Base-by-base conservation (phyloP, 2,329 filamentous ascomycete species). In the Sporothrix schenckii region DNA sequence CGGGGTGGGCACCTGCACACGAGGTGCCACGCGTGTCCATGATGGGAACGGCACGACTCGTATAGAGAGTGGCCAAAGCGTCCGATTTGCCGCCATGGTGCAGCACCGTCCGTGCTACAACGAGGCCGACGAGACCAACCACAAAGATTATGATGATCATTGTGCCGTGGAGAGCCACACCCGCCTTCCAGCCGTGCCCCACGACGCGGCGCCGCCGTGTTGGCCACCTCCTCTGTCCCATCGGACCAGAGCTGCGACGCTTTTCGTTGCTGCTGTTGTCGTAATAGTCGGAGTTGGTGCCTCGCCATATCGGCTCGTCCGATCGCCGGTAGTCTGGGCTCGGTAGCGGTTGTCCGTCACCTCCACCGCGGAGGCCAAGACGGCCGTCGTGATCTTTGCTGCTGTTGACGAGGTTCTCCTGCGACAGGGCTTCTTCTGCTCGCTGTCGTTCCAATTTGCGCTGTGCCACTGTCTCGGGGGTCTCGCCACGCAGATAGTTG, bases 401-500 rank as follows among this genome's bases (percentile, higher is more conserved):
- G 21, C 30, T 56, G 6, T 49, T 19, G 13, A 11, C 49, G 14
- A 14, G 4, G n/a, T 44, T 39, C 21, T 41, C 49, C 19, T 63
- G n/a, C 6, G 60, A 56, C 3, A 76, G 56, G 72, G 80, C 74
- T 27, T 68, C 70, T 54, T 69, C 72, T 66, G 71, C n/a, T 72
- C 21, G 11, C 21, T 75, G 65, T 76, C 78, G 76, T 78, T 79
- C 71, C 80, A 79, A 60, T 72, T 81, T 81, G 74, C 83, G 82
- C 70, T 79, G 78, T 6, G 84, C 84, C 24, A 87, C 75, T 41
- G 81, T 82, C 76, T 86, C 84, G 16, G 85, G 84, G 1, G 85
- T 87, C 77, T 87, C 85, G 60, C 85, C 85, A 53, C 84, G 82
- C 72, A 87, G 80, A 75, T 84, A 87, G 76, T 86, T 83, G 72